A percentile compares a stretch with the other conserved stretches of the same genome.
These are phyloP conservation scores for Syncephalastrum monosporum DNA, from an alignment of 371 early-diverging fungal genomes.

Conservation along the genomic window DNA sequence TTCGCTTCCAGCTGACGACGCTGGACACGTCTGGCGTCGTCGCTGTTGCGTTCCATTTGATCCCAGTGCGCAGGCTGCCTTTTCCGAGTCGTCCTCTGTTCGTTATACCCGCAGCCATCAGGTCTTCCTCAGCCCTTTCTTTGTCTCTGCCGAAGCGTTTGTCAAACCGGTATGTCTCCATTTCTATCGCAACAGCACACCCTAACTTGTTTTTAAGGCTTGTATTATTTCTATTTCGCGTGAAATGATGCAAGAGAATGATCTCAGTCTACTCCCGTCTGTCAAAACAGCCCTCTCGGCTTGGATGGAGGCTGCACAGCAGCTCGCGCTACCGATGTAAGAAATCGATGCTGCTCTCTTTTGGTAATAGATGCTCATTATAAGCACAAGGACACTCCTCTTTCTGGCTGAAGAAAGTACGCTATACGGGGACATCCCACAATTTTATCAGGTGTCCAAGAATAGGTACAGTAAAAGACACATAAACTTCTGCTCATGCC, in stretches of 20 bases:
- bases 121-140: constrained; percentile 7
- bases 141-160: constrained; percentile 8
- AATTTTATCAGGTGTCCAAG: background rate
- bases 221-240: background rate
- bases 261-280: constrained; percentile 9
- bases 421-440: constrained; percentile 8
- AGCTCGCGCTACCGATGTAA: background rate
- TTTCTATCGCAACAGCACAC: background rate
- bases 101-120: constrained; percentile 2
- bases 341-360: too few relatives aligned
- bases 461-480: background rate
- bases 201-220: background rate
- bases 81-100: too few relatives aligned
- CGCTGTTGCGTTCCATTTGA: constrained; percentile 6
- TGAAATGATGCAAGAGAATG: constrained; percentile 8
- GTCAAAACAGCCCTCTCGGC: background rate
- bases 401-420: constrained; percentile 13
- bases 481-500: background rate
- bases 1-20: background rate
- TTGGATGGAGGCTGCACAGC: constrained; percentile 1
- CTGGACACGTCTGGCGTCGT: constrained; percentile 5
- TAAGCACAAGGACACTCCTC: constrained; percentile 7
- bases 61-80: constrained; percentile 2
- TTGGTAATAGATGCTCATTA: background rate
- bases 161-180: constrained; percentile 8